phyloP scores from a whole-genome alignment of 371 early-diverging fungal species.

The Nosema bombycis region DNA sequence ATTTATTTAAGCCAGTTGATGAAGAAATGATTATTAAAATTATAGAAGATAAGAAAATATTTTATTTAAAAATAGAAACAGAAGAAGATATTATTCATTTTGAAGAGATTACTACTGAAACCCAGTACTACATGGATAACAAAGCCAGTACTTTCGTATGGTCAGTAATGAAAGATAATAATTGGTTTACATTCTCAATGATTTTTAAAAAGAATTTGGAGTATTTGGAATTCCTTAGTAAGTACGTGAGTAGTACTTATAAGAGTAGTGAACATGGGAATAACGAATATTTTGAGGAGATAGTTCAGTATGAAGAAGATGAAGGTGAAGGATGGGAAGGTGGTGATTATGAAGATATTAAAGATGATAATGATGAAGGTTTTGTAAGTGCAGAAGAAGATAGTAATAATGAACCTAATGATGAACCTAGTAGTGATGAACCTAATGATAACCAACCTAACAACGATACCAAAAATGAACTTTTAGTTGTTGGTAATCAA shows the following conservation, averaged over 20 bases:
- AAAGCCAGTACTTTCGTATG: slow-evolving; percentile 63
- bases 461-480: slow-evolving; percentile 54
- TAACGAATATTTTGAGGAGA: slow-evolving; percentile 56
- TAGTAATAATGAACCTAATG: not conserved
- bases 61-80: slow-evolving; percentile 58
- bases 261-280: slow-evolving; percentile 31
- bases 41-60: slow-evolving; percentile 17
- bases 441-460: slow-evolving; percentile 14
- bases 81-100: slow-evolving; percentile 58
- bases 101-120: slow-evolving; percentile 56
- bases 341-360: slow-evolving; percentile 10
- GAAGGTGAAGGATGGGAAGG: slow-evolving; percentile 15
- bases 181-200: slow-evolving; percentile 58
- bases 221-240: slow-evolving; percentile 61
- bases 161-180: slow-evolving; percentile 48
- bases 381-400: slow-evolving; percentile 29
- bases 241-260: slow-evolving; percentile 48
- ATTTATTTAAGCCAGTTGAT: slow-evolving; percentile 19
- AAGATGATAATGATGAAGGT: slow-evolving; percentile 26
- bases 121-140: slow-evolving; percentile 65
- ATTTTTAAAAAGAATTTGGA: slow-evolving; percentile 52
- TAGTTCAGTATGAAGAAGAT: slow-evolving; percentile 43
- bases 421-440: slow-evolving; percentile 19
- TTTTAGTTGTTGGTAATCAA: slow-evolving; percentile 58
- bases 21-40: slow-evolving; percentile 10